A percentile compares a stretch with the other conserved stretches of the same genome.
Evolutionary conservation across 163 green algal genomes (phyloP).

Genomic region (Scenedesmus sp.): DNA sequence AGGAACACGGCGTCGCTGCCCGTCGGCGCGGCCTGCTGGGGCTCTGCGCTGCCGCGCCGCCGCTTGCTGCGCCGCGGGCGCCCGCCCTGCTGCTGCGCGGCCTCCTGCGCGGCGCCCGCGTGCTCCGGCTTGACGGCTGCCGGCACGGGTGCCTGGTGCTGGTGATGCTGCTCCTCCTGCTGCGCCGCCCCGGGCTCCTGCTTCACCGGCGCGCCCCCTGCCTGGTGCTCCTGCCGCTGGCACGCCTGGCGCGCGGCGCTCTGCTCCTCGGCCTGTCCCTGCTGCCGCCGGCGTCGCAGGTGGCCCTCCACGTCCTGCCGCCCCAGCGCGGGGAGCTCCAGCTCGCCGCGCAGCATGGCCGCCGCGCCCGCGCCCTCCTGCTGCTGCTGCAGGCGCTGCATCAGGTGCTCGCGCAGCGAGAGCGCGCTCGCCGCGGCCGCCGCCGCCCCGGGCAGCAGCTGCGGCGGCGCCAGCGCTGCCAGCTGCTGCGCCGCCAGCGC

Average conservation of each 20-base stretch:
- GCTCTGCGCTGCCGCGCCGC: no score
- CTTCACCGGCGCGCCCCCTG: background rate
- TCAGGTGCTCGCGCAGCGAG: no score
- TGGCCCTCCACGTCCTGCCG: background rate
- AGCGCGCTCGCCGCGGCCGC: no score
- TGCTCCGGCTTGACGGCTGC: slow-evolving; percentile 7
- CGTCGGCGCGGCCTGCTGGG: background rate
- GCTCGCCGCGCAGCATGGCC: slow-evolving; percentile 33
- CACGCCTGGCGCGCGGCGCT: background rate
- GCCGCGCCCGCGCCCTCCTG: slow-evolving; percentile 14
- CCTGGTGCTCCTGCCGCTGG: background rate
- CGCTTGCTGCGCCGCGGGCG: background rate
- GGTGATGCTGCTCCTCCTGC: slow-evolving; percentile 11
- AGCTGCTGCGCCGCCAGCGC: background rate
- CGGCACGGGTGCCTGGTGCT: background rate
- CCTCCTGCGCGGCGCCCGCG: no score
- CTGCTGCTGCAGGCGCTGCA: slow-evolving; percentile 12
- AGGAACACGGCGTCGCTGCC: slow-evolving; percentile 24
- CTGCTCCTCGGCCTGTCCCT: slow-evolving; percentile 6
- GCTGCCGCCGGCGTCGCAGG: background rate
- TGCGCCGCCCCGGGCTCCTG: slow-evolving; percentile 7
- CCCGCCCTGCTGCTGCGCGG: background rate
- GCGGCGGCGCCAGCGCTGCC: background rate
- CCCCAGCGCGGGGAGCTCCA: background rate
- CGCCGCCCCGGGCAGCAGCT: background rate